A percentile compares a stretch with the other conserved stretches of the same genome.
Conservation (phyloP, 1,139 yeast species). For the Geotrichum carabidarum region DNA sequence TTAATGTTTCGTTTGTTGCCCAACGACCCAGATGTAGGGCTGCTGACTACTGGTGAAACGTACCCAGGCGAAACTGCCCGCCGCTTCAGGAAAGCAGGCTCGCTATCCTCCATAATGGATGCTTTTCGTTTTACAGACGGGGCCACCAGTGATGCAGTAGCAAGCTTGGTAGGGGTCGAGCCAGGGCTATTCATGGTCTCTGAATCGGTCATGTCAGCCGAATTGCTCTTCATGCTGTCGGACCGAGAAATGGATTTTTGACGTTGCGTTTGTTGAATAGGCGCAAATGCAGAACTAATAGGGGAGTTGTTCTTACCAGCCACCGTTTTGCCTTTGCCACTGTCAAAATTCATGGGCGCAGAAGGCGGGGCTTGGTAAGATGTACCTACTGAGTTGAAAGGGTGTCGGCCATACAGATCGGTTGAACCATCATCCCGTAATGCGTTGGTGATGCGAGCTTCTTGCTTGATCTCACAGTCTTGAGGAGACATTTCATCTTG, state of each 20-base stretch:
- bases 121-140: constrained; percentile 26
- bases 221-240: constrained; percentile 7
- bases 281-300: not conserved
- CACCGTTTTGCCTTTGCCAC: not conserved
- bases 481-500: constrained; percentile 35
- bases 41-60: constrained; percentile 25
- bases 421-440: constrained; percentile 27
- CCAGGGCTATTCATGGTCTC: constrained; percentile 10
- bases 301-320: not conserved
- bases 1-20: constrained; percentile 29
- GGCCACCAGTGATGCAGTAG: constrained; percentile 15
- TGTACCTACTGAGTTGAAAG: not conserved
- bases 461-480: constrained; percentile 35
- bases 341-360: not conserved
- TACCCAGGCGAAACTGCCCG: constrained; percentile 34
- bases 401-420: not conserved
- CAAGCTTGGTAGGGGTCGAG: not conserved
- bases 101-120: constrained; percentile 26
- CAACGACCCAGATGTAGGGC: constrained; percentile 24
- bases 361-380: constrained; percentile 1
- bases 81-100: constrained; percentile 27
- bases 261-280: not conserved
- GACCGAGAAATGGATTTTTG: constrained; percentile 11
- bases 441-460: constrained; percentile 34
- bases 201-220: constrained; percentile 11